Percentiles rank a stretch among this genome's conserved stretches.
Conservation (phyloP, 257 asterid genomes). For the Solanum infundibuliforme region DNA sequence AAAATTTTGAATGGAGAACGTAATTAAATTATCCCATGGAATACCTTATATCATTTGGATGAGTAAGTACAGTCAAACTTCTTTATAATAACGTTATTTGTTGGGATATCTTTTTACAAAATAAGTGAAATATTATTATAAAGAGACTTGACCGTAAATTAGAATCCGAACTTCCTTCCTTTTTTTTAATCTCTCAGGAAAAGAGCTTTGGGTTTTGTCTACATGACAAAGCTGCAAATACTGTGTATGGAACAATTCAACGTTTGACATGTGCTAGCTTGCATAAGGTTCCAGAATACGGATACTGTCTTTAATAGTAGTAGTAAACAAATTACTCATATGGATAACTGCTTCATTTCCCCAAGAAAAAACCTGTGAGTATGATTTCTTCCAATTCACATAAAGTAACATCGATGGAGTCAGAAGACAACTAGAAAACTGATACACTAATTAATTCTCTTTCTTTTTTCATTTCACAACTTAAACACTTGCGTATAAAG, state of each 20-base stretch:
- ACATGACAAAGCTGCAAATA: not conserved
- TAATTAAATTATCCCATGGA: not conserved
- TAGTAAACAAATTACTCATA: not conserved
- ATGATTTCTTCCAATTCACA: conserved; percentile 19
- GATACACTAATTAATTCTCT: not conserved
- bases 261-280: not conserved
- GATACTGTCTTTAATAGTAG: not conserved
- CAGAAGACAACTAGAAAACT: not conserved
- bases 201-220: not conserved
- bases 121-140: not conserved
- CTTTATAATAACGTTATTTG: not conserved
- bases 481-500: not conserved
- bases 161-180: not conserved
- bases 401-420: not conserved
- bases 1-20: not conserved
- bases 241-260: not conserved
- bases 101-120: not conserved
- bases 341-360: not conserved
- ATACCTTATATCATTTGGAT: not conserved
- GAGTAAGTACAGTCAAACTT: not conserved
- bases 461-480: not conserved
- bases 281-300: not conserved
- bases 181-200: not conserved
- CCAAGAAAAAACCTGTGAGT: not conserved
- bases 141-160: not conserved